A percentile compares a stretch with the other conserved stretches of the same genome.
Evolutionary conservation across 495 filamentous ascomycete species (phyloP).

Genomic region (Cercophora scortea): DNA sequence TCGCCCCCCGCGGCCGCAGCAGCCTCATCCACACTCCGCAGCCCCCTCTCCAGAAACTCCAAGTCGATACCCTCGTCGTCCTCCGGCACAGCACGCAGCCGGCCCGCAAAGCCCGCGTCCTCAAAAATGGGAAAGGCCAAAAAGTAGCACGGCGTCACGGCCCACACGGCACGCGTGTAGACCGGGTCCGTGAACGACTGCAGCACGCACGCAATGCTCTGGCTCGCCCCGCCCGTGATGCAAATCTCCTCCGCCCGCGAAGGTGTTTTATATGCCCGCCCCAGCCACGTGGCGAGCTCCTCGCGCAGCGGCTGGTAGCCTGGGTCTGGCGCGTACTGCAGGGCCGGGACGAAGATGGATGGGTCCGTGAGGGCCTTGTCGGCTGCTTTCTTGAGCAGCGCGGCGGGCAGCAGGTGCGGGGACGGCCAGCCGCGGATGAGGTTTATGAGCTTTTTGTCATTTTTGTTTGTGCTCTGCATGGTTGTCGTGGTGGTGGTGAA

Average conservation of each 20-base stretch:
- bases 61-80: constrained; percentile 69
- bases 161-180: constrained; percentile 70
- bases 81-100: constrained; percentile 59
- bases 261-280: constrained; percentile 45
- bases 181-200: constrained; percentile 68
- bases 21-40: constrained; percentile 14
- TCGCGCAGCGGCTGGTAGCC: constrained; percentile 61
- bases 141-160: constrained; percentile 73
- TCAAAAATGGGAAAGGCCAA: constrained; percentile 72
- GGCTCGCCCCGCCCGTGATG: constrained; percentile 73
- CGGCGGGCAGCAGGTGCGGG: constrained; percentile 58
- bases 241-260: constrained; percentile 50
- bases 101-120: constrained; percentile 60
- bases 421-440: constrained; percentile 67
- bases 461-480: neutral
- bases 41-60: constrained; percentile 39
- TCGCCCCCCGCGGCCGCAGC: neutral
- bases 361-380: constrained; percentile 49
- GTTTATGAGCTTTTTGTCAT: constrained; percentile 44
- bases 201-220: constrained; percentile 65
- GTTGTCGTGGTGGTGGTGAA: neutral
- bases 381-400: constrained; percentile 48
- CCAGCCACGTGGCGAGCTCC: constrained; percentile 63
- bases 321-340: constrained; percentile 72
- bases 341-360: constrained; percentile 43